phyloP scores from a whole-genome alignment of 2,329 filamentous ascomycete genomes.

The Daldinia sp. region DNA sequence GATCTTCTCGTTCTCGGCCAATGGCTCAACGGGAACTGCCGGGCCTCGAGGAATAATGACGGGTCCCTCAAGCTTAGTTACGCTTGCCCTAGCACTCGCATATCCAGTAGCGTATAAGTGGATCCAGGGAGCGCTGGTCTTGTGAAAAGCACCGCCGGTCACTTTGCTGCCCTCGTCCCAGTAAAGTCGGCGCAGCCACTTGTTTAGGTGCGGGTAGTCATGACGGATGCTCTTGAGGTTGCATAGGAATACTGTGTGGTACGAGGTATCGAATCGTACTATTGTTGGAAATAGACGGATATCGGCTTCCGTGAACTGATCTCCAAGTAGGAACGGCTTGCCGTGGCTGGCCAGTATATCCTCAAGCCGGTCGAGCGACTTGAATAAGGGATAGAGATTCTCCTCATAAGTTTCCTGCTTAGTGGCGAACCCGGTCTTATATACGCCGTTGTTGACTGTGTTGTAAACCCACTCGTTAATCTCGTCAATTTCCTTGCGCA shows the following conservation, averaged over 20 bases:
- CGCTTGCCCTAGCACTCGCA: conserved; percentile 42
- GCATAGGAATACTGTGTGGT: conserved; percentile 74
- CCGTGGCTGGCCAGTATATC: conserved; percentile 60
- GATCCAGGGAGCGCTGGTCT: conserved; percentile 72
- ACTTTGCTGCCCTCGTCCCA: conserved; percentile 66
- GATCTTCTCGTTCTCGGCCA: conserved; percentile 44
- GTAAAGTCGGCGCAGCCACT: conserved; percentile 76
- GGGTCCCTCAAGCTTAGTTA: conserved; percentile 48
- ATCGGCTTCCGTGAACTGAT: conserved; percentile 75
- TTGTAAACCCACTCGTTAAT: conserved; percentile 77
- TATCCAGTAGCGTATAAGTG: conserved; percentile 51
- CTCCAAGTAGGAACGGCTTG: conserved; percentile 70
- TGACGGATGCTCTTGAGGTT: conserved; percentile 73
- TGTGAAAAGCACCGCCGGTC: conserved; percentile 70
- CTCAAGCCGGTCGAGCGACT: conserved; percentile 74
- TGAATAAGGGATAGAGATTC: conserved; percentile 70
- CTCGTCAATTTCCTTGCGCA: conserved; percentile 70
- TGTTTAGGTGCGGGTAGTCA: conserved; percentile 74
- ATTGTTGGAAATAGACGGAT: conserved; percentile 76
- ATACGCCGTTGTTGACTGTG: conserved; percentile 63
- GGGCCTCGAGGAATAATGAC: conserved; percentile 51
- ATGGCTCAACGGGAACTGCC: conserved; percentile 45
- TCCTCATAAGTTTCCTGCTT: conserved; percentile 75
- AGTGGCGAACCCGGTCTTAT: conserved; percentile 72
- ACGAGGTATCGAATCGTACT: conserved; percentile 75